Base-by-base conservation (phyloP, 306 rosid genomes). In the Vigna nakashimae region DNA sequence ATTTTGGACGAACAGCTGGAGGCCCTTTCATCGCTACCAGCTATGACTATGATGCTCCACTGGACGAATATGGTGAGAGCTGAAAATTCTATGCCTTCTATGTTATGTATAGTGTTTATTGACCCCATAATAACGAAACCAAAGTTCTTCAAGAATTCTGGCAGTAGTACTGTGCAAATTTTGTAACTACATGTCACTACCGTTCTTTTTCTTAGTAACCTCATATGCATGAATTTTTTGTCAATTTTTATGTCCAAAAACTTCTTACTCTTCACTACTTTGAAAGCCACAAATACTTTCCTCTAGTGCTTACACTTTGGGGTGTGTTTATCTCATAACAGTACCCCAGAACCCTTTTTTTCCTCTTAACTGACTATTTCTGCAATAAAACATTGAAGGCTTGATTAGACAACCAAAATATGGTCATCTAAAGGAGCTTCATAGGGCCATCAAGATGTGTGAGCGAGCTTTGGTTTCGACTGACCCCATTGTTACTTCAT, bases 1-100 rank as follows among this genome's bases (percentile, higher is more conserved):
- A 92, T 86, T 92, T 92, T 67, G 97, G 97, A 73, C 91, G 97
- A 74, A 90, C 97, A 60, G 97, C 97, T 3, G 97, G 97, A n/a
- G 97, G 97, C 28, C 97, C 97, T 66, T 92, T 92, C 88, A 75
- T 92, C 71, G 85, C 96, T 48, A 90, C 97, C 77, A 92, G 96
- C 84, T 92, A 92, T 70, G 97, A 92, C 87, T 92, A 92, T 42
- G 97, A 92, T 80, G 97, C 97, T 82, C 97, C 97, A 46, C 60
- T 92, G n/a, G 97, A 92, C 82, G 97, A 92, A 83, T 92, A 90
- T 79, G 97, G 97, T 92, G 73, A 92, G 89, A 78, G 82, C 50
- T 51, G 24, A 48, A 48, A 69, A 51, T 56, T n/a, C 30, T 42
- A 26, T 46, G 8, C 64, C 18, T 52, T 63, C 30, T 12, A 12